These are phyloP conservation scores for Penicillium odoratum DNA, from an alignment of 495 filamentous ascomycete genomes.

Conservation along the genomic window DNA sequence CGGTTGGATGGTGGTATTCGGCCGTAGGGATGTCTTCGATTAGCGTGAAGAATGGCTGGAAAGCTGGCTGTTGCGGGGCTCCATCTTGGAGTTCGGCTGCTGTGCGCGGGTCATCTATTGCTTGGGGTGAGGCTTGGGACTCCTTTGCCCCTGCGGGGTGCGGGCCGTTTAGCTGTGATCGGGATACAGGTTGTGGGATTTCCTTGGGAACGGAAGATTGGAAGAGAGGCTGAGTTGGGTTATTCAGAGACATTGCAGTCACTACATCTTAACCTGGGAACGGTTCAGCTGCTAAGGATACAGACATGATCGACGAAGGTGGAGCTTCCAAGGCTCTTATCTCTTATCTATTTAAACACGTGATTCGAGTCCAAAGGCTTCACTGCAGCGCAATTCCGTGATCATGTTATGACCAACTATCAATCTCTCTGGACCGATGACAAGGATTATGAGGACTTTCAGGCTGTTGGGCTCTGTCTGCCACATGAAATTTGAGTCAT, in stretches of 20 bases:
- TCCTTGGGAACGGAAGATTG: slow-evolving; percentile 26
- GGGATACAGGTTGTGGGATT: slow-evolving; percentile 2
- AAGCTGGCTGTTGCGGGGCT: slow-evolving; percentile 14
- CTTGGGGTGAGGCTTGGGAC: slow-evolving; percentile 10
- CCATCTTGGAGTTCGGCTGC: background rate
- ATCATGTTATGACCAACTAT: too few species aligned
- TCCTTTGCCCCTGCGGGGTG: slow-evolving; percentile 16
- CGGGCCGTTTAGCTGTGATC: slow-evolving; percentile 30
- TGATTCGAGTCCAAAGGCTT: background rate
- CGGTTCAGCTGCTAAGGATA: background rate
- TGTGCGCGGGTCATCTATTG: slow-evolving; percentile 8
- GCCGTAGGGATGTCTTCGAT: slow-evolving; percentile 48
- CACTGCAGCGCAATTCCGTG: background rate
- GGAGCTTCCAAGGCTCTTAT: background rate
- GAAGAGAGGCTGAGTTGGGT: slow-evolving; percentile 26
- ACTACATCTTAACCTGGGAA: slow-evolving; percentile 28
- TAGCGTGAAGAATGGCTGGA: slow-evolving; percentile 56
- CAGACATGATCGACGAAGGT: slow-evolving; percentile 1
- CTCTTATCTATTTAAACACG: background rate
- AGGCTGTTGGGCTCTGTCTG: too few species aligned
- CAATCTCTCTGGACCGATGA: too few species aligned
- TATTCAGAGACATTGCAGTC: slow-evolving; percentile 40
- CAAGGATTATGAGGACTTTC: too few species aligned
- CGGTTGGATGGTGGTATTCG: slow-evolving; percentile 68
- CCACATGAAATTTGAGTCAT: too few species aligned